Evolutionary conservation across 2,329 filamentous ascomycete species (phyloP).

Genomic region (Beauveria rudraprayagi): DNA sequence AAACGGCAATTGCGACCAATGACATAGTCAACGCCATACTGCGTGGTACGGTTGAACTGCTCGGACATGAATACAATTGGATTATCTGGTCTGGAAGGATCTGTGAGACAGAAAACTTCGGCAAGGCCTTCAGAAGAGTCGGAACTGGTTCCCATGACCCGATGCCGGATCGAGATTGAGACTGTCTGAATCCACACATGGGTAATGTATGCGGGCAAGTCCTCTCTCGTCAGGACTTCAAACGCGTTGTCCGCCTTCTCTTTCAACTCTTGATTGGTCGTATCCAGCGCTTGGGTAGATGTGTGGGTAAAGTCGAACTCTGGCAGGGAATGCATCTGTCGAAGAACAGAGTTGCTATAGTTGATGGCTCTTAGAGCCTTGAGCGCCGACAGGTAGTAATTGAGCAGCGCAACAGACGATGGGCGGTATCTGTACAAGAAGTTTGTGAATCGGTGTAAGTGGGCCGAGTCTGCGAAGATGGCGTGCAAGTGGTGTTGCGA

Average conservation of each 20-base stretch:
- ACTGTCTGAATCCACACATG: conserved; percentile 61
- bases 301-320: conserved; percentile 14
- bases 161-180: conserved; percentile 55
- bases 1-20: conserved; percentile 73
- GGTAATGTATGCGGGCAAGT: conserved; percentile 63
- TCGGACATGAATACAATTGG: conserved; percentile 70
- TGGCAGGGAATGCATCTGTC: conserved; percentile 9
- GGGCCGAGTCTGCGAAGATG: conserved; percentile 57
- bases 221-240: conserved; percentile 53
- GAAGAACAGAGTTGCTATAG: conserved; percentile 53
- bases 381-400: conserved; percentile 63
- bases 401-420: conserved; percentile 55
- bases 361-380: conserved; percentile 64
- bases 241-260: conserved; percentile 57
- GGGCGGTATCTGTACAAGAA: conserved; percentile 55
- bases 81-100: conserved; percentile 63
- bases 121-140: conserved; percentile 64
- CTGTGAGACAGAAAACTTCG: conserved; percentile 68
- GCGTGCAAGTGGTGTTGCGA: conserved; percentile 55
- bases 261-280: conserved; percentile 50
- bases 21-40: conserved; percentile 58
- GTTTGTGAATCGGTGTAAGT: conserved; percentile 57
- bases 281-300: conserved; percentile 21
- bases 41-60: conserved; percentile 65
- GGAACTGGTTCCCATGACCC: conserved; percentile 59